phyloP scores from a whole-genome alignment of 2,329 filamentous ascomycete species.

The Apiospora rasikravindrae region DNA sequence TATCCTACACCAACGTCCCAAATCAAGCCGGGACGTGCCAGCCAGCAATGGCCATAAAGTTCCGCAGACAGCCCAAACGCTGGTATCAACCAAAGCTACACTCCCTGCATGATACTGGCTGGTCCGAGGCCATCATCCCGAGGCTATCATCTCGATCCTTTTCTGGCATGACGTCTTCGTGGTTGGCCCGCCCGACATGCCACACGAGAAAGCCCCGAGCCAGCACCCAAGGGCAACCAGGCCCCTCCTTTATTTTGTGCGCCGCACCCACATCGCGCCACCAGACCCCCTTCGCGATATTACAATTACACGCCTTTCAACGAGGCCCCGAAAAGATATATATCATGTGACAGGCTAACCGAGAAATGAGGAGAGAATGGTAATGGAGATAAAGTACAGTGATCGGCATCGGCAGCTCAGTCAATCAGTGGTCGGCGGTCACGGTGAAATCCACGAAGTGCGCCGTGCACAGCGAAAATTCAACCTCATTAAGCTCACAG shows the following conservation, averaged over 20 bases:
- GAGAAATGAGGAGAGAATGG: constrained; percentile 6
- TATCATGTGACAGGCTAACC: not conserved
- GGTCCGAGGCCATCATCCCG: not conserved
- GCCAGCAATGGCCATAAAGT: not conserved
- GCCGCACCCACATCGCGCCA: not conserved
- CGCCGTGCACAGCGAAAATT: not conserved
- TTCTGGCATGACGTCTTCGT: not conserved
- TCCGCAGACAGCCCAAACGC: not conserved
- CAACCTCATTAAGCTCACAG: not conserved
- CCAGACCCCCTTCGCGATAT: not conserved
- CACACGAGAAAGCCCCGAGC: not conserved
- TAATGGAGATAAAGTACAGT: not conserved
- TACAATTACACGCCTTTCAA: not conserved
- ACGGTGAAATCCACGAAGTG: not conserved
- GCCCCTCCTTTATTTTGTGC: not conserved
- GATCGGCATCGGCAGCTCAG: not conserved
- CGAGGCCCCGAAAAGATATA: not conserved
- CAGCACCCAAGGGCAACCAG: not conserved
- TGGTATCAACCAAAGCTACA: not conserved
- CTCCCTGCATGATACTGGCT: not conserved
- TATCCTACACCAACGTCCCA: not conserved
- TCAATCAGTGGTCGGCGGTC: not conserved
- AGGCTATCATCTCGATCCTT: not conserved
- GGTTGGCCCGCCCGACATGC: not conserved
- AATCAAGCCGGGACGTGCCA: not conserved